phyloP scores from a whole-genome alignment of 1,284 basidiomycete genomes.

The Thelephora terrestris region DNA sequence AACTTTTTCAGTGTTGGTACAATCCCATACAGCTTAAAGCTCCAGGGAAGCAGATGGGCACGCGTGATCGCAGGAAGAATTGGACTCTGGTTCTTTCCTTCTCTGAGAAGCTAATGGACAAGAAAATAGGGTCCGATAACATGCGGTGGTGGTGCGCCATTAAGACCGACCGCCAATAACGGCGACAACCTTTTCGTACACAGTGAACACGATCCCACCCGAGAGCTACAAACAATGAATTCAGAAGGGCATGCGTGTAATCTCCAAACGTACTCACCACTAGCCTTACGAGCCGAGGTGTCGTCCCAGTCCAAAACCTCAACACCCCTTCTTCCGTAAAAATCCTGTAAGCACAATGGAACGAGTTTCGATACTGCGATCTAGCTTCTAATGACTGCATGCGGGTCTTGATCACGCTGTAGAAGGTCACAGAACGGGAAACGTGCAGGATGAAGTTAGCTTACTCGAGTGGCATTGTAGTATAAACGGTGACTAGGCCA shows the following conservation, averaged over 20 bases:
- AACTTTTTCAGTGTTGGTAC: too few relatives aligned
- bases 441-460: slow-evolving; percentile 21
- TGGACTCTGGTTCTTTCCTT: too few relatives aligned
- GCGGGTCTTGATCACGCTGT: slow-evolving; percentile 90
- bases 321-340: slow-evolving; percentile 82
- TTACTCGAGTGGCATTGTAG: slow-evolving; percentile 89
- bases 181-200: slow-evolving; percentile 76
- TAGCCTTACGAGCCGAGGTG: slow-evolving; percentile 75
- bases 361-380: slow-evolving; percentile 80
- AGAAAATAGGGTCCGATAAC: too few relatives aligned
- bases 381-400: slow-evolving; percentile 91
- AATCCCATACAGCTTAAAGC: too few relatives aligned
- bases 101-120: too few relatives aligned
- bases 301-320: slow-evolving; percentile 94
- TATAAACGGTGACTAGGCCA: slow-evolving; percentile 91
- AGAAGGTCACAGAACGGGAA: neutral
- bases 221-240: slow-evolving; percentile 21
- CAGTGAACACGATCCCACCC: slow-evolving; percentile 94
- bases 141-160: too few relatives aligned
- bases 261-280: slow-evolving; percentile 49
- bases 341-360: slow-evolving; percentile 91
- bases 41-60: too few relatives aligned
- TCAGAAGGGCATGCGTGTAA: neutral
- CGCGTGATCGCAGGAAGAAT: too few relatives aligned
- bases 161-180: slow-evolving; percentile 24